Evolutionary conservation across 768 basidiomycete species (phyloP), one percentile per base, ranked within the genome.

Genomic region (Imleria badia): DNA sequence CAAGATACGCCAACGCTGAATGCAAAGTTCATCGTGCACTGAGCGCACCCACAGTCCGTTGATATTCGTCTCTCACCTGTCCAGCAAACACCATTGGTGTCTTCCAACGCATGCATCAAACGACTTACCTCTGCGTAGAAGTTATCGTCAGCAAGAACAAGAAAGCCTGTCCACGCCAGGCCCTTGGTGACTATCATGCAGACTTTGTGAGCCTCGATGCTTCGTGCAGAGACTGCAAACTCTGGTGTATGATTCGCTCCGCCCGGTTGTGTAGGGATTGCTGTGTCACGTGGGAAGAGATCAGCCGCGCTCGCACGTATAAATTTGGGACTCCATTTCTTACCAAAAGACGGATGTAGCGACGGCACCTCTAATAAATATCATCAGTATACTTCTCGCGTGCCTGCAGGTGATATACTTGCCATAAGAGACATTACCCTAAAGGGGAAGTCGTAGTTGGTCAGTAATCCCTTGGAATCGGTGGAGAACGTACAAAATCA

Each of bases 401-500:
- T 52, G 43, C 48, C 55, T 43, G 48, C 14, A 36, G 43, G 39
- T 50, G 60, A 57, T 63, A 58, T 58, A 81, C 74, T 65, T 59
- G 73, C 89, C 81, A 60, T 86, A 84, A 40, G 85, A 80, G 47
- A 91, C 81, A 58, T 91, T 89, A 1, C 89, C 89, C 89, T 91
- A 65, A 48, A 52, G 53, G 30, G 61, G 44, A 53, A 56, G 35
- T 56, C 35, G 54, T 54, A 39, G 60, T 65, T 48, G n/a, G 50
- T 60, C 41, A 59, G 48, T 48, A 31, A 33, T 19, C 6, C 9
- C n/a, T 8, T 30, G 9, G 14, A 34, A 49, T 7, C 30, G 29
- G 31, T 2, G 26, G 35, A 52, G 51, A 5, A 75, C 87, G 74
- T 57, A 90, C 89, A 67, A 91, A 90, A 69, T 91, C 89, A 10